A percentile compares a stretch with the other conserved stretches of the same genome.
These are phyloP conservation scores for Boletus subcaerulescens DNA, from an alignment of 768 basidiomycete genomes.

Conservation along the genomic window DNA sequence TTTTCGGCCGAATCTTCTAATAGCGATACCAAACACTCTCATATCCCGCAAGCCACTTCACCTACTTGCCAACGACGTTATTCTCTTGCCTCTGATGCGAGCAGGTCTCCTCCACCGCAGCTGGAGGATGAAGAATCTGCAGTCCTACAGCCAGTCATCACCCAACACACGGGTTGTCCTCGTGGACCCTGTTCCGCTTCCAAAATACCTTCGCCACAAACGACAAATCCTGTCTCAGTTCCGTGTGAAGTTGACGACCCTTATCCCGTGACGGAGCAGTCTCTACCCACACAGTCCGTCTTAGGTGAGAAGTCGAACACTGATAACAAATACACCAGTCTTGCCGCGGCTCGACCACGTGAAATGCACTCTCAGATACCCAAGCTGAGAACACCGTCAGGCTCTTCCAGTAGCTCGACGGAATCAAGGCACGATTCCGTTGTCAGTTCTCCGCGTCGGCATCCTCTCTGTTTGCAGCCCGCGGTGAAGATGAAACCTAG, in stretches of 20 bases:
- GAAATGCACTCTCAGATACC: constrained; percentile 29
- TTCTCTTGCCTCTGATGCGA: constrained; percentile 14
- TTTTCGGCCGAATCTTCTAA: constrained; percentile 23
- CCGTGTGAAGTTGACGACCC: constrained; percentile 1
- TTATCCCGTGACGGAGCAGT: neutral
- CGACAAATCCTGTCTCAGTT: constrained; percentile 16
- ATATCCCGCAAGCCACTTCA: constrained; percentile 15
- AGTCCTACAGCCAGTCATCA: neutral
- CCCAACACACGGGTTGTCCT: constrained; percentile 29
- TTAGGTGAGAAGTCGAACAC: constrained; percentile 18
- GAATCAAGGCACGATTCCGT: constrained; percentile 11
- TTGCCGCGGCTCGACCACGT: constrained; percentile 1
- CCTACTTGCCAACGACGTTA: constrained; percentile 7
- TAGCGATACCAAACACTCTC: constrained; percentile 25
- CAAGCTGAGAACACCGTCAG: constrained; percentile 26
- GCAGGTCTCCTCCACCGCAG: constrained; percentile 5
- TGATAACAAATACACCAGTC: constrained; percentile 1
- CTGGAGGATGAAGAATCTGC: constrained; percentile 1
- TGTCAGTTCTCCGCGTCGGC: neutral
- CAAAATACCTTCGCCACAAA: constrained; percentile 32
- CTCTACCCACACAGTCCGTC: neutral
- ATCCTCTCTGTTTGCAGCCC: constrained; percentile 8
- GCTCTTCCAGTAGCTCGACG: constrained; percentile 24
- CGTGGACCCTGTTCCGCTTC: constrained; percentile 33
- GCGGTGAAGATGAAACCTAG: neutral